Evolutionary conservation across 495 filamentous ascomycete species (phyloP).

Genomic region (Daldinia childiae): DNA sequence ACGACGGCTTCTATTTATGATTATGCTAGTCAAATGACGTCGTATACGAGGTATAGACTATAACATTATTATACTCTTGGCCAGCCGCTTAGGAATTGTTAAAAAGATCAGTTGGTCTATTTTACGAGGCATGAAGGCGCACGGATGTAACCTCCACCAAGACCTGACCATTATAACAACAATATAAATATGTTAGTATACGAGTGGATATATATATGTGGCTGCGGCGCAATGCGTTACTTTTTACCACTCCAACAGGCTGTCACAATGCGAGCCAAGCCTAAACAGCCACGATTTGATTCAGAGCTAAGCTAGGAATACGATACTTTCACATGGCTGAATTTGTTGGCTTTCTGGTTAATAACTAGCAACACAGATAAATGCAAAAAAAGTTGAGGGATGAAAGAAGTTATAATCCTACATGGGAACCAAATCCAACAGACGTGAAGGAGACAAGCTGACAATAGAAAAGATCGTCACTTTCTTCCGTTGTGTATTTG

Average conservation of each 20-base stretch:
- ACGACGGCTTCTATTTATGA: background rate
- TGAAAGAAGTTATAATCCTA: background rate
- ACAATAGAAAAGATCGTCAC: background rate
- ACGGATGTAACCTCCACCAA: background rate
- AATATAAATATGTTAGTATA: background rate
- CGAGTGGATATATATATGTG: constrained; percentile 1
- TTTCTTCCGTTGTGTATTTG: no score
- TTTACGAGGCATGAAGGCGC: background rate
- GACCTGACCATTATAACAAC: background rate
- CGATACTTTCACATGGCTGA: constrained; percentile 9
- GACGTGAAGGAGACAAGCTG: background rate
- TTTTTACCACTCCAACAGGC: background rate
- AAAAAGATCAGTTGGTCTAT: background rate
- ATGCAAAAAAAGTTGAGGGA: background rate
- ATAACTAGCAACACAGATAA: background rate
- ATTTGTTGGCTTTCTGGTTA: background rate
- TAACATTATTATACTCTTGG: background rate
- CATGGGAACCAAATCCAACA: background rate
- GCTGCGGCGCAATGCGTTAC: background rate
- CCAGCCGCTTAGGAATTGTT: background rate
- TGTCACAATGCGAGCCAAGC: background rate
- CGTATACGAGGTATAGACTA: background rate
- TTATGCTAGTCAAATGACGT: background rate
- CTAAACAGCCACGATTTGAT: constrained; percentile 4
- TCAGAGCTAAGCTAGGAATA: background rate